Base-by-base conservation (phyloP, 768 basidiomycete genomes). In the Myochromella boudieri region DNA sequence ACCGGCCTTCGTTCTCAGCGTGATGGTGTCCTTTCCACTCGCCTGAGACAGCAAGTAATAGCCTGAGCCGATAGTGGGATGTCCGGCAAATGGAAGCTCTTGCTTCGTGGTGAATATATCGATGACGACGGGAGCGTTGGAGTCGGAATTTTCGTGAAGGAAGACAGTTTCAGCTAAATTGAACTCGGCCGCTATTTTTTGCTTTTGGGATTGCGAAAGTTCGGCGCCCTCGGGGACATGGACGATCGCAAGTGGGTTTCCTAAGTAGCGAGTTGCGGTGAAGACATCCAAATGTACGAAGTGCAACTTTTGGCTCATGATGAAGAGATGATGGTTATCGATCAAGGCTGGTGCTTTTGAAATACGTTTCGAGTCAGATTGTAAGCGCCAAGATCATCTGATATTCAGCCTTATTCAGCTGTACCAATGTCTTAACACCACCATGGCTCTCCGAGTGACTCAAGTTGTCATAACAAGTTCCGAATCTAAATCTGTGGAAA, bases 91-190 rank as follows among this genome's bases (percentile, higher is more conserved):
- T 0, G 74, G 73, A 1, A 75, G 55, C 43, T 77, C 73, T 27
- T 61, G 58, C 3, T 53, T 54, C 3, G 67, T 53, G 9, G 68
- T 75, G 58, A 74, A 75, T 39, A 75, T 75, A 36, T 75, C 69
- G 47, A 72, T 69, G 9, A 48, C 54, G 22, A 65, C 54, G 1
- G 65, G 59, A 3, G 52, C 48, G 24, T 47, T n/a, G 9, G 41
- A 49, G 25, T 58, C 56, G 11, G 51, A 46, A 12, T 52, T 50
- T 42, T 68, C 64, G 49, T 75, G 71, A 1, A 71, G 60, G 54
- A 76, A 75, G 24, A 76, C 71, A 0, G 75, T 76, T 40, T 77
- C 76, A 3, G 75, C 73, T 43, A 75, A 64, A 51, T 78, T 76
- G 60, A 78, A 78, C 49, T 77, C 76, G 20, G 67, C 63, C 3